Percentiles rank a stretch among this genome's conserved stretches.
Conservation (phyloP, 805 yeast species). For the Wickerhamiella australiensis region DNA sequence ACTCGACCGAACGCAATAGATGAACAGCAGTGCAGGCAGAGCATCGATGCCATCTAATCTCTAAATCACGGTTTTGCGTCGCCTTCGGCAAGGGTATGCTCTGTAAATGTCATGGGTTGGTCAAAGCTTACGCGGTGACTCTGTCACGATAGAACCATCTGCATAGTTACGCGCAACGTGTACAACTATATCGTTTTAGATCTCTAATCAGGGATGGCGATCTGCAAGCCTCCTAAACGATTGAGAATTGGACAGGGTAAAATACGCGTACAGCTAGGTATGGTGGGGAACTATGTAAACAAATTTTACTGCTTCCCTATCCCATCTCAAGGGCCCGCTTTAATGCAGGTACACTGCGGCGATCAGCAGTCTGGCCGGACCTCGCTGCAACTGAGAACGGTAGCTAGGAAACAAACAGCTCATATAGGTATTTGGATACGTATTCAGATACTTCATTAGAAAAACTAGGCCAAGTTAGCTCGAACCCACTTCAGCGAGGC, state of each 20-base stretch:
- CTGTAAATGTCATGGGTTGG: neutral
- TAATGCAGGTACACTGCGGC: conserved; percentile 1
- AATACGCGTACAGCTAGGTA: too few relatives aligned
- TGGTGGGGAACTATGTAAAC: too few relatives aligned
- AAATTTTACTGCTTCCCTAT: neutral
- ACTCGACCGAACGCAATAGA: neutral
- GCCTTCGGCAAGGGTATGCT: neutral
- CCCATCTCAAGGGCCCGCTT: neutral
- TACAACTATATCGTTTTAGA: too few relatives aligned
- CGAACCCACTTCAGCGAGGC: too few relatives aligned
- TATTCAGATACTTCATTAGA: too few relatives aligned
- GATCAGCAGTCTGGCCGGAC: neutral
- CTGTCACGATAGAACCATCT: too few relatives aligned
- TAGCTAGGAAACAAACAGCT: neutral
- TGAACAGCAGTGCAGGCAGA: neutral
- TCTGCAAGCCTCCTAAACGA: too few relatives aligned
- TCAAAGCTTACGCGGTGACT: neutral
- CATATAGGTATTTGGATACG: too few relatives aligned
- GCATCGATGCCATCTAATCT: neutral
- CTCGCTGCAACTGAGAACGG: neutral
- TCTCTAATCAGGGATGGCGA: too few relatives aligned
- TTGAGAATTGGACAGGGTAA: too few relatives aligned
- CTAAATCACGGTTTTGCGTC: neutral
- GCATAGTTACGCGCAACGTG: neutral
- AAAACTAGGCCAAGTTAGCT: neutral